Base-by-base conservation (phyloP, 208 protist species). In the Strigomonas oncopelti region DNA sequence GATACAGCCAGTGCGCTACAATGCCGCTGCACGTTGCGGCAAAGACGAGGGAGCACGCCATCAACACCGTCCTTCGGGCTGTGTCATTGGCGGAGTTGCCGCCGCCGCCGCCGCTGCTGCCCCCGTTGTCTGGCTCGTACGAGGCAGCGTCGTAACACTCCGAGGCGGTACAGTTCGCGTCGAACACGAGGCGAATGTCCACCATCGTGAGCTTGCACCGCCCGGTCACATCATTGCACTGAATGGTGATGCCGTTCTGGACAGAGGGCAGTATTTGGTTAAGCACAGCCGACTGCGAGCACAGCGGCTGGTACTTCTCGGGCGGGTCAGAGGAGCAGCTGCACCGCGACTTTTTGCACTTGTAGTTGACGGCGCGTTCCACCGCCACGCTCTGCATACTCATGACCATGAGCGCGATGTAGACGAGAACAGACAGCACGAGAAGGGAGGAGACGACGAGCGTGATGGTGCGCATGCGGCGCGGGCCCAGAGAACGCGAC, bases 291-390 rank as follows among this genome's bases (percentile, higher is more conserved):
- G 83, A 81, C 54, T 76, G 42, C 3, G 85, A 88, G 78, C 90
- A 95, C 25, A 87, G 73, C 0, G 90, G 90, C 29, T 75, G 46
- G 65, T 90, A 92, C 42, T 76, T 36, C 32, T 31, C 0, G 27
- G 87, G 83, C 32, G 90, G 81, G 61, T 90, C 77, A 67, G 87
- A 74, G 31, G 85, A 78, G 61, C 90, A 95, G 36, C 54, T 65
- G 73, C 90, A 95, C 7, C 61, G 16, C 24, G 85, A 88, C 13
- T 84, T 57, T 22, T 83, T 55, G 65, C 90, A 95, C 25, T 83
- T 75, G 70, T 91, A 95, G 14, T 82, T 53, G 22, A 84, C 75
- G 0, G 58, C 67, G 24, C 63, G 20, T 29, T 79, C 61, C 14
- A 64, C 22, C 0, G 52, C 25, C 20, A 45, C 27, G 34, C 73